Percentiles rank a stretch among this genome's conserved stretches.
phyloP scores from a whole-genome alignment of 208 protist species.

The Wallacemonas collosoma region DNA sequence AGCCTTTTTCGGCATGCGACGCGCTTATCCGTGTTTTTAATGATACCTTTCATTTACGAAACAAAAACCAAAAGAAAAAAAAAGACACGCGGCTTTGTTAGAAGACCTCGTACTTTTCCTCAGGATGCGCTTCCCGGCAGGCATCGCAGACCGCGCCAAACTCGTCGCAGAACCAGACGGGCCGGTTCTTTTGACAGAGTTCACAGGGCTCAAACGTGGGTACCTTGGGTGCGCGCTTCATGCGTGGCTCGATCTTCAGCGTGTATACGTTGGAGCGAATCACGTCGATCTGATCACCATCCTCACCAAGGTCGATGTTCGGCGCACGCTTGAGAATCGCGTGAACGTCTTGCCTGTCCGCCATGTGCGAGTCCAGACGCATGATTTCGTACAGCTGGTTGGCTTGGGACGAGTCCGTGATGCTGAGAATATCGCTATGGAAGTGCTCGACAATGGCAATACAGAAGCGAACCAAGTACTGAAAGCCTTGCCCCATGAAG shows the following conservation, averaged over 20 bases:
- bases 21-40: neutral
- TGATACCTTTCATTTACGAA: neutral
- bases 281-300: slow-evolving; percentile 51
- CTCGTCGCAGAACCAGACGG: slow-evolving; percentile 78
- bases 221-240: slow-evolving; percentile 75
- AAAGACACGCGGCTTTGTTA: slow-evolving; percentile 21
- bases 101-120: slow-evolving; percentile 55
- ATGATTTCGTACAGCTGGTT: slow-evolving; percentile 89
- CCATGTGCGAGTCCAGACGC: slow-evolving; percentile 70
- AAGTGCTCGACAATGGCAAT: slow-evolving; percentile 88
- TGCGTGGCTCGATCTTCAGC: slow-evolving; percentile 70
- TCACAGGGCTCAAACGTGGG: slow-evolving; percentile 86
- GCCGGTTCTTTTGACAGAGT: slow-evolving; percentile 65
- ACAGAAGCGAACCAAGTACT: slow-evolving; percentile 86
- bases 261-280: slow-evolving; percentile 74
- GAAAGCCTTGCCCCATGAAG: slow-evolving; percentile 76
- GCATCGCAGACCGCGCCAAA: slow-evolving; percentile 68
- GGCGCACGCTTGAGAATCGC: slow-evolving; percentile 68
- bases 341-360: slow-evolving; percentile 52
- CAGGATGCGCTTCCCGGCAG: slow-evolving; percentile 59
- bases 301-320: slow-evolving; percentile 68
- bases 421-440: slow-evolving; percentile 56
- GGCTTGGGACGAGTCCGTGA: slow-evolving; percentile 51
- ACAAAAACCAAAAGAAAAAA: neutral
- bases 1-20: neutral